Percentiles rank a stretch among this genome's conserved stretches.
phyloP scores from a whole-genome alignment of 2,329 filamentous ascomycete genomes.

The Claviceps sp. region DNA sequence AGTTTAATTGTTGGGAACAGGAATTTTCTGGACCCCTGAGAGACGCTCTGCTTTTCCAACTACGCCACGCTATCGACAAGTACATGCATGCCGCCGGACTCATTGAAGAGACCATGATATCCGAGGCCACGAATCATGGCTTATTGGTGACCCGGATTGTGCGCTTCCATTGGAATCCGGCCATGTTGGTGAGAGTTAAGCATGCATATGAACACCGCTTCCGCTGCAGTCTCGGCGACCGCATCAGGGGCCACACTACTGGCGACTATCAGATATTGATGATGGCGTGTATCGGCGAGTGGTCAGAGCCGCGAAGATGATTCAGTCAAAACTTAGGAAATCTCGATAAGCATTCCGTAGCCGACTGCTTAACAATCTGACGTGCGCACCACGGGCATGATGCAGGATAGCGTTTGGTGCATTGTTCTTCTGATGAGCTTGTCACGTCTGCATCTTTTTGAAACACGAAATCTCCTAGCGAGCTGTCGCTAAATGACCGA shows the following conservation, averaged over 20 bases:
- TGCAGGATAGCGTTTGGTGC: background rate
- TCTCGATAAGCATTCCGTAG: too few species aligned
- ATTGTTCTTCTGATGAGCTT: background rate
- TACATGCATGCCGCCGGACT: slow-evolving; percentile 71
- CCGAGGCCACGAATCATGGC: slow-evolving; percentile 74
- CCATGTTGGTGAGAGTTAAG: slow-evolving; percentile 64
- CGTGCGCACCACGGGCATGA: too few species aligned
- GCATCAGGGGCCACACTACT: slow-evolving; percentile 72
- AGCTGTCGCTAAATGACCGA: background rate
- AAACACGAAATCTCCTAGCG: background rate
- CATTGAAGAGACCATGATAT: slow-evolving; percentile 80
- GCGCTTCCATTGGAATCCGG: slow-evolving; percentile 69
- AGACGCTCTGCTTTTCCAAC: slow-evolving; percentile 64
- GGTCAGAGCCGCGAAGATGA: background rate
- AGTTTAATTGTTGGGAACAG: slow-evolving; percentile 16
- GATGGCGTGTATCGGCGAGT: slow-evolving; percentile 51
- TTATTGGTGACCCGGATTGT: slow-evolving; percentile 68
- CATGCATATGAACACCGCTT: slow-evolving; percentile 62
- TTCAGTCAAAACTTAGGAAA: background rate
- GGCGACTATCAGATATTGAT: slow-evolving; percentile 70
- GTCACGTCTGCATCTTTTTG: background rate
- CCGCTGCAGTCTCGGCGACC: slow-evolving; percentile 48
- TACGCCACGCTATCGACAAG: slow-evolving; percentile 65
- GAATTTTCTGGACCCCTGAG: slow-evolving; percentile 92
- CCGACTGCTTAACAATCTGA: too few species aligned